These are phyloP conservation scores for Mycena maculata DNA, from an alignment of 768 basidiomycete genomes.

Conservation along the genomic window DNA sequence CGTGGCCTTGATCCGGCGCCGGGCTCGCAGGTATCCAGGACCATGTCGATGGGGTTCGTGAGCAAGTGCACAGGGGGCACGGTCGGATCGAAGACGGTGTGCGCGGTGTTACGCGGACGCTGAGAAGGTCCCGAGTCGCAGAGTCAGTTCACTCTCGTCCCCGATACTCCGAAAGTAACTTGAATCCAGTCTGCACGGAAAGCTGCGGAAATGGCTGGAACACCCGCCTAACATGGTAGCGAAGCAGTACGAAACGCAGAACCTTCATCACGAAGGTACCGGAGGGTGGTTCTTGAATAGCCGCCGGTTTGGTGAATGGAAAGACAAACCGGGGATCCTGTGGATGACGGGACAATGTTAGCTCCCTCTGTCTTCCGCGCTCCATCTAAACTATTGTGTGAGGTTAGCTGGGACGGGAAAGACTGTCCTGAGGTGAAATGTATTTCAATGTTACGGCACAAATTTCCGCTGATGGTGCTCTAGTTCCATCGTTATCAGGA, in stretches of 20 bases:
- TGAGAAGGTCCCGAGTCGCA: too few species aligned
- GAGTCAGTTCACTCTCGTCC: not conserved
- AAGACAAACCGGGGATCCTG: not conserved
- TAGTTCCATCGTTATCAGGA: not conserved
- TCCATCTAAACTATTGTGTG: not conserved
- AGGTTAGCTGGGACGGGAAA: not conserved
- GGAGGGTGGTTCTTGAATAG: conserved; percentile 1
- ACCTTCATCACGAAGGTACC: not conserved
- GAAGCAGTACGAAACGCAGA: not conserved
- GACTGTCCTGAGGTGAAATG: not conserved
- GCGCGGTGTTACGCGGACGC: too few species aligned
- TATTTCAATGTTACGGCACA: too few species aligned
- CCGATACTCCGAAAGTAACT: not conserved
- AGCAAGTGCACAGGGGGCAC: too few species aligned
- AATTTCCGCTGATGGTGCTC: not conserved
- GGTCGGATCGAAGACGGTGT: too few species aligned
- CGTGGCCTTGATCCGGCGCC: too few species aligned
- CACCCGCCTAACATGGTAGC: not conserved
- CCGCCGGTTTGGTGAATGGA: not conserved
- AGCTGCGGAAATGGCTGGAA: not conserved
- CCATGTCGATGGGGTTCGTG: too few species aligned
- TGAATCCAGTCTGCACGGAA: not conserved
- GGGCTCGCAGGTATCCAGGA: too few species aligned
- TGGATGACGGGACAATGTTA: conserved; percentile 5
- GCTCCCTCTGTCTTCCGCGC: not conserved